Percentiles rank a stretch among this genome's conserved stretches.
Conservation (phyloP, 73 alveolate genomes). For the Symbiodinium natans region DNA sequence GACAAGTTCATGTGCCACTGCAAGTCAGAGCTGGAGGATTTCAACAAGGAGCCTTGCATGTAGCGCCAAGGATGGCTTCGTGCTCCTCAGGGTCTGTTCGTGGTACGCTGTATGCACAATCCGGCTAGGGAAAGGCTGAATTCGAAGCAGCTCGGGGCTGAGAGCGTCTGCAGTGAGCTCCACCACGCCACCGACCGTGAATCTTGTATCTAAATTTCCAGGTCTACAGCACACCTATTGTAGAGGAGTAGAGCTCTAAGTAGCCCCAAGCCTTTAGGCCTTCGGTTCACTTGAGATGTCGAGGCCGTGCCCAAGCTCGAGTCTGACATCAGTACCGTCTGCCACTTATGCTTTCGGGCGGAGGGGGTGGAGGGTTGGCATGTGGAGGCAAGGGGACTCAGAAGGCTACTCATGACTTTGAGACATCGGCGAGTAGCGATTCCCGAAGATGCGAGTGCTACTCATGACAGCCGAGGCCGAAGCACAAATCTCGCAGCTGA, state of each 20-base stretch:
- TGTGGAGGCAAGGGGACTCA: not conserved
- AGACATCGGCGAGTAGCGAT: no score
- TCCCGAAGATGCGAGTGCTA: no score
- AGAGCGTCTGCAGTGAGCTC: no score
- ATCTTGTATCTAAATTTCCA: not conserved
- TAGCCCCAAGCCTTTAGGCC: not conserved
- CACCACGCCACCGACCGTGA: not conserved
- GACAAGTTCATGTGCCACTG: conserved; percentile 91
- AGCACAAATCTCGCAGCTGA: conserved; percentile 59
- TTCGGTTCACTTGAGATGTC: no score
- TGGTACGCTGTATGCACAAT: no score
- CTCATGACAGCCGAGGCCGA: conserved; percentile 35
- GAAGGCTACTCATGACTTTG: no score
- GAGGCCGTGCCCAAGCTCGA: conserved; percentile 91
- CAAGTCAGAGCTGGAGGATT: conserved; percentile 74
- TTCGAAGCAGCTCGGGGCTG: not conserved
- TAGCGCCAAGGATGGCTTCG: no score
- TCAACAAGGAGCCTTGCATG: conserved; percentile 37
- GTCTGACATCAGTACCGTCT: conserved; percentile 62
- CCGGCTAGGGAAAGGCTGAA: not conserved
- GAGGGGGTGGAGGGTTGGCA: not conserved
- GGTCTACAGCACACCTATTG: no score
- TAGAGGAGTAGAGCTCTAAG: no score
- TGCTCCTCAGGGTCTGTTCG: no score
- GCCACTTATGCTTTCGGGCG: not conserved